These are phyloP conservation scores for Talaromyces sp. DNA, from an alignment of 2,329 filamentous ascomycete species.

Conservation along the genomic window DNA sequence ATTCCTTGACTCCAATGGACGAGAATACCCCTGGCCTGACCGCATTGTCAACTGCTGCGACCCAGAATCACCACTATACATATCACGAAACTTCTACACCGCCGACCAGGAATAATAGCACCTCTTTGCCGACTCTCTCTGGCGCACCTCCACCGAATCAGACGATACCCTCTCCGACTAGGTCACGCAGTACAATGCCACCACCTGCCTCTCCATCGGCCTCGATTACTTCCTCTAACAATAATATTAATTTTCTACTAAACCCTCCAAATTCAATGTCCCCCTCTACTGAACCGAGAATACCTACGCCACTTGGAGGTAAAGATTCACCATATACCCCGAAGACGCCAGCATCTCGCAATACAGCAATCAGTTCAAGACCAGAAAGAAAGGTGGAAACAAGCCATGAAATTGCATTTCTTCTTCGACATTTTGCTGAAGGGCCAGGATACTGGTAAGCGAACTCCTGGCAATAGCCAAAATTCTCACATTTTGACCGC, in stretches of 20 bases:
- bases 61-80: constrained; percentile 31
- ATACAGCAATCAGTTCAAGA: constrained; percentile 16
- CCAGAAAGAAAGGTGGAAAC: constrained; percentile 28
- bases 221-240: constrained; percentile 38
- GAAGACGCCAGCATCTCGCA: constrained; percentile 18
- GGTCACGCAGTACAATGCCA: constrained; percentile 26
- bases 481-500: constrained; percentile 1
- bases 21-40: constrained; percentile 48
- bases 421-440: constrained; percentile 57
- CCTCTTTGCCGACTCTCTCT: neutral
- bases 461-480: neutral
- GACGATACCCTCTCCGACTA: constrained; percentile 26
- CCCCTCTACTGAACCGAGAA: constrained; percentile 39
- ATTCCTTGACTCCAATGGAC: constrained; percentile 23
- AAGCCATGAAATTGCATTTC: constrained; percentile 55
- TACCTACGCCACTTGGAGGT: constrained; percentile 25
- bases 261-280: constrained; percentile 43
- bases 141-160: neutral
- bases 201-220: constrained; percentile 38
- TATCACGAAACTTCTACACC: constrained; percentile 18
- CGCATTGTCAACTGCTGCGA: constrained; percentile 49
- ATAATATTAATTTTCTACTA: constrained; percentile 54
- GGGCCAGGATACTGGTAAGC: constrained; percentile 53
- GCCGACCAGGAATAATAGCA: neutral
- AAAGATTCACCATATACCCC: constrained; percentile 26